Conservation (phyloP, 805 yeast genomes). For the Starmerella davenportii region DNA sequence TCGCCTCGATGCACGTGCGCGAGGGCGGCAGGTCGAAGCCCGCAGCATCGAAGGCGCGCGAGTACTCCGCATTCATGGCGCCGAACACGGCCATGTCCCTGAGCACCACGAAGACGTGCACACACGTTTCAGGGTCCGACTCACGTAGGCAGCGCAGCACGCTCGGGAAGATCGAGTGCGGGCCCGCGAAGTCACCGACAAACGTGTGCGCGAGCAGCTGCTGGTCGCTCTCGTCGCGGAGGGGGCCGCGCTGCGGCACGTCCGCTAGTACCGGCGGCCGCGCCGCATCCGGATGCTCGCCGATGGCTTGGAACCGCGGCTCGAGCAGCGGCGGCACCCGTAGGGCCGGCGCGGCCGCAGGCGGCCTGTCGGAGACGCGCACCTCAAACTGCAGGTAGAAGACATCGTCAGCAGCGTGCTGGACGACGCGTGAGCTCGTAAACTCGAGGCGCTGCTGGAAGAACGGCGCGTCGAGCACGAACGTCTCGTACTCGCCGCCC, state of each 20-base stretch:
- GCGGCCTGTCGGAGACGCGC: slow-evolving; percentile 9
- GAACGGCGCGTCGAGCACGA: slow-evolving; percentile 80
- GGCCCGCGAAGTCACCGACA: slow-evolving; percentile 3
- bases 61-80: slow-evolving; percentile 44
- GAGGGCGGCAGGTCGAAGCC: slow-evolving; percentile 47
- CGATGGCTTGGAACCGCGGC: slow-evolving; percentile 22
- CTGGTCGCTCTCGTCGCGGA: neutral
- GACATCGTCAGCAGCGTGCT: slow-evolving; percentile 46
- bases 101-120: slow-evolving; percentile 25
- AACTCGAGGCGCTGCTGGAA: slow-evolving; percentile 37
- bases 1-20: slow-evolving; percentile 62
- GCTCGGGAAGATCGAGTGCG: slow-evolving; percentile 1
- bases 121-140: neutral
- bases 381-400: slow-evolving; percentile 38
- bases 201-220: slow-evolving; percentile 1
- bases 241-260: neutral
- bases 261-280: too few relatives aligned
- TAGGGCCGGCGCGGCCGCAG: neutral
- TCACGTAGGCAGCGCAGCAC: too few relatives aligned
- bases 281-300: neutral
- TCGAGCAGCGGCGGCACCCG: slow-evolving; percentile 19
- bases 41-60: slow-evolving; percentile 34
- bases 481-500: slow-evolving; percentile 94
- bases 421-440: slow-evolving; percentile 22
- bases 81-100: slow-evolving; percentile 48